Conservation (phyloP, 2,329 filamentous ascomycete species). For the Ambrosiella cleistominuta region DNA sequence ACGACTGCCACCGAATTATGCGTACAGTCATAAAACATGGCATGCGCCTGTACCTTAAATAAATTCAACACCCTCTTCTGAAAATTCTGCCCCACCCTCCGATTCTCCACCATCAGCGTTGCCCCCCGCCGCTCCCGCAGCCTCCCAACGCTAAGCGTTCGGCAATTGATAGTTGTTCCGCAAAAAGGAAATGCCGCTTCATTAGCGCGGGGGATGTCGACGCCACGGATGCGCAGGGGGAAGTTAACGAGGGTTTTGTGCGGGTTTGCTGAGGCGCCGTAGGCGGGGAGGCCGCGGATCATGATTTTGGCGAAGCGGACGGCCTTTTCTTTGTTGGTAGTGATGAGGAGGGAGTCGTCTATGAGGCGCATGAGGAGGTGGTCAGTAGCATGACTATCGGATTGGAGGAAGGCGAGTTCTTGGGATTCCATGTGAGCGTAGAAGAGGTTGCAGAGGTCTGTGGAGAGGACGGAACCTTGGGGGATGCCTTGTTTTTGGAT, state of each 20-base stretch:
- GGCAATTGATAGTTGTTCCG: conserved; percentile 58
- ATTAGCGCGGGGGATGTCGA: conserved; percentile 28
- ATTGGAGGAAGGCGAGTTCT: conserved; percentile 46
- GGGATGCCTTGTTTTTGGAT: conserved; percentile 79
- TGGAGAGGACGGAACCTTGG: conserved; percentile 79
- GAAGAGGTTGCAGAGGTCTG: conserved; percentile 83
- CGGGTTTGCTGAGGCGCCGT: conserved; percentile 61
- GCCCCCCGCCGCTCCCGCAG: conserved; percentile 24
- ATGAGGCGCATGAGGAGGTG: conserved; percentile 5
- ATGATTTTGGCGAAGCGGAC: conserved; percentile 58
- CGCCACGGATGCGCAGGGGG: conserved; percentile 38
- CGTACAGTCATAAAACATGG: conserved; percentile 64
- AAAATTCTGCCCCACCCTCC: conserved; percentile 58
- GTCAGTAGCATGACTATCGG: background rate
- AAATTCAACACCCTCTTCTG: conserved; percentile 58
- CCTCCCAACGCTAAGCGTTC: conserved; percentile 54
- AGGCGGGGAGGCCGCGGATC: conserved; percentile 60
- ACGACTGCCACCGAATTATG: conserved; percentile 58
- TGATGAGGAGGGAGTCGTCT: conserved; percentile 87
- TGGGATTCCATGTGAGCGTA: conserved; percentile 71
- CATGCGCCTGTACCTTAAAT: conserved; percentile 72
- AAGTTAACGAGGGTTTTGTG: conserved; percentile 80
- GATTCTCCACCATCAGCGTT: conserved; percentile 64
- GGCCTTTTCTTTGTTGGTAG: conserved; percentile 48
- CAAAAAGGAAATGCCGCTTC: conserved; percentile 65